Evolutionary conservation across 495 filamentous ascomycete species (phyloP).

Genomic region (Bacidia gigantensis): DNA sequence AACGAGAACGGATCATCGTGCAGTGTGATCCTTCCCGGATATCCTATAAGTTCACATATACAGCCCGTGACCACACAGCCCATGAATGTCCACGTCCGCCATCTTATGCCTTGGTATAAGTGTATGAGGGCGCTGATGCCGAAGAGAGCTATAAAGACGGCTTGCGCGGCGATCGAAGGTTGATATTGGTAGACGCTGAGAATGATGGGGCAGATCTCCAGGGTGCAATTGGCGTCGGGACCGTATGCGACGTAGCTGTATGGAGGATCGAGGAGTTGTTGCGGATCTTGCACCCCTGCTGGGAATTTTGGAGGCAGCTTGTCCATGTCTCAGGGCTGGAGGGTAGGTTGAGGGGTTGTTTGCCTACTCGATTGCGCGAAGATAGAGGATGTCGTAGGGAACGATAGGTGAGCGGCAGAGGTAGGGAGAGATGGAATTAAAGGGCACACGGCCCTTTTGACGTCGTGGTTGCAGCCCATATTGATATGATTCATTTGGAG

Average conservation of each 20-base stretch:
- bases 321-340: background rate
- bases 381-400: too few species aligned
- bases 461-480: background rate
- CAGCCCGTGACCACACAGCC: conserved; percentile 21
- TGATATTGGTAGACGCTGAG: conserved; percentile 30
- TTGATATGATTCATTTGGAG: background rate
- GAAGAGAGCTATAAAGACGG: conserved; percentile 32
- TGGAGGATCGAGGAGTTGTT: conserved; percentile 9
- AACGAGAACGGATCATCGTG: conserved; percentile 35
- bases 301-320: background rate
- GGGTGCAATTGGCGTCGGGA: conserved; percentile 19
- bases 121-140: conserved; percentile 20
- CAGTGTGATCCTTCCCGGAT: conserved; percentile 34
- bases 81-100: conserved; percentile 22
- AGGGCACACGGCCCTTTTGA: background rate
- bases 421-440: background rate
- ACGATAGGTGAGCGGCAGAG: background rate
- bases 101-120: conserved; percentile 26
- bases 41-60: conserved; percentile 32
- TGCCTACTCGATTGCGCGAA: too few species aligned
- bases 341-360: background rate
- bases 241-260: conserved; percentile 27
- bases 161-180: conserved; percentile 29
- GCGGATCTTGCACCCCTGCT: background rate
- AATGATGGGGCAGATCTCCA: conserved; percentile 11